Evolutionary conservation across 345 rosid species (phyloP).

Genomic region (Syzygium jambos): DNA sequence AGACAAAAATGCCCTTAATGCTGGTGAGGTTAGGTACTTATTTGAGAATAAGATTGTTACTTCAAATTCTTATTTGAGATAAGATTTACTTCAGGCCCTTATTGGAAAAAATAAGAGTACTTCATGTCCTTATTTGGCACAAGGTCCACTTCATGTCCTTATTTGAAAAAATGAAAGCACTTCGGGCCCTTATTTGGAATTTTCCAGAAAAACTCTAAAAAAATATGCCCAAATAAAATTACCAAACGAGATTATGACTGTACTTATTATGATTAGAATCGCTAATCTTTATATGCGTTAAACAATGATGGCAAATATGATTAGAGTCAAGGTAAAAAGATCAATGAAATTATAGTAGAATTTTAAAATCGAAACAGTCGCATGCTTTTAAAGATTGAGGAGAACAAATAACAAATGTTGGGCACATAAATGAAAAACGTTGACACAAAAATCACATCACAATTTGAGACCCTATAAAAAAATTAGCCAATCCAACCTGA

Average conservation of each 20-base stretch:
- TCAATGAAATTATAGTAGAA: neutral
- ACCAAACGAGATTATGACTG: neutral
- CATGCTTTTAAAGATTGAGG: neutral
- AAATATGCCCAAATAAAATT: neutral
- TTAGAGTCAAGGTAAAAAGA: neutral
- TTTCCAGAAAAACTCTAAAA: neutral
- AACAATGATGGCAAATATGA: neutral
- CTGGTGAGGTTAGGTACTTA: too few species aligned
- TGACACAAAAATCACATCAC: neutral
- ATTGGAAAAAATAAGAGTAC: too few species aligned
- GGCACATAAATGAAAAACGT: neutral
- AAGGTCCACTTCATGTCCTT: fast-evolving
- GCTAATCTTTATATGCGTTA: neutral
- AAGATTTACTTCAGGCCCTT: too few species aligned
- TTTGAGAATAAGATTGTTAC: too few species aligned
- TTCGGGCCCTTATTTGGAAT: too few species aligned
- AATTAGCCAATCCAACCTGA: neutral
- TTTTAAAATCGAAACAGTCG: neutral
- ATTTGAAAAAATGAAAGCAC: too few species aligned
- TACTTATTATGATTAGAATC: neutral
- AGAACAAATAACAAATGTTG: neutral
- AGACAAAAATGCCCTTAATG: too few species aligned
- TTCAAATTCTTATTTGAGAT: too few species aligned
- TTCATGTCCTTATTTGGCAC: too few species aligned
- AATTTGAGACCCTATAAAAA: neutral